Percentiles rank a stretch among this genome's conserved stretches.
These are phyloP conservation scores for Solanum sitiens DNA, from an alignment of 257 asterid species.

Conservation along the genomic window DNA sequence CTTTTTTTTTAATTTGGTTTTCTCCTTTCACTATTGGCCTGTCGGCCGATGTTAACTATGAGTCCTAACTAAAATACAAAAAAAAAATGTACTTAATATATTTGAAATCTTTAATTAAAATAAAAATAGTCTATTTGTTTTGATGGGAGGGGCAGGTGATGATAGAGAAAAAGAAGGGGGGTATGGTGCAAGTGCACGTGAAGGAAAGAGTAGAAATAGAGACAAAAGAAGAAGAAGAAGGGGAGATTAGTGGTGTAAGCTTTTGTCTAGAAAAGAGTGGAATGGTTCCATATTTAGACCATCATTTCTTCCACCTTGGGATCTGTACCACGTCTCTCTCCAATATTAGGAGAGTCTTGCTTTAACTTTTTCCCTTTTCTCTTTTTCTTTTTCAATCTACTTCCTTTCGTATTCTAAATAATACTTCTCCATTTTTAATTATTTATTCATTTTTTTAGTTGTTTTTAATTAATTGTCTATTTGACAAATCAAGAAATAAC, in stretches of 20 bases:
- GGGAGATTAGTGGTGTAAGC: neutral
- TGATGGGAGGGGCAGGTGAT: neutral
- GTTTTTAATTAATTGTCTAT: too few relatives aligned
- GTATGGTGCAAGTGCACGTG: conserved; percentile 19
- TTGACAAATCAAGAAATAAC: too few relatives aligned
- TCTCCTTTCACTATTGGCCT: neutral
- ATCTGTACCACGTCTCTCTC: neutral
- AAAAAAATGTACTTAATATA: neutral
- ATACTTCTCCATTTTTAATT: too few relatives aligned
- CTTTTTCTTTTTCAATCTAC: neutral
- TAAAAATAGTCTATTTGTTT: neutral
- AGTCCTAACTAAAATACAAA: neutral
- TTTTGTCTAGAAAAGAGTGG: neutral
- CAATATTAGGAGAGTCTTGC: neutral
- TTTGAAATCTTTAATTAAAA: neutral
- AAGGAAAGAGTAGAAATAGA: neutral
- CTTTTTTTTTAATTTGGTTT: too few relatives aligned
- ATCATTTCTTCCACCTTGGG: conserved; percentile 1
- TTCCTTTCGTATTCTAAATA: too few relatives aligned
- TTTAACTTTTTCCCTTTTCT: neutral
- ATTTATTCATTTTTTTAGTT: too few relatives aligned
- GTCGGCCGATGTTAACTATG: neutral
- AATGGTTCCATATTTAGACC: neutral
- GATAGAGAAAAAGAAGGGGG: neutral
- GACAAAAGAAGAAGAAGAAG: conserved; percentile 7